These are phyloP conservation scores for Blastobotrys chiropterorum DNA, from an alignment of 805 yeast species.

Conservation along the genomic window DNA sequence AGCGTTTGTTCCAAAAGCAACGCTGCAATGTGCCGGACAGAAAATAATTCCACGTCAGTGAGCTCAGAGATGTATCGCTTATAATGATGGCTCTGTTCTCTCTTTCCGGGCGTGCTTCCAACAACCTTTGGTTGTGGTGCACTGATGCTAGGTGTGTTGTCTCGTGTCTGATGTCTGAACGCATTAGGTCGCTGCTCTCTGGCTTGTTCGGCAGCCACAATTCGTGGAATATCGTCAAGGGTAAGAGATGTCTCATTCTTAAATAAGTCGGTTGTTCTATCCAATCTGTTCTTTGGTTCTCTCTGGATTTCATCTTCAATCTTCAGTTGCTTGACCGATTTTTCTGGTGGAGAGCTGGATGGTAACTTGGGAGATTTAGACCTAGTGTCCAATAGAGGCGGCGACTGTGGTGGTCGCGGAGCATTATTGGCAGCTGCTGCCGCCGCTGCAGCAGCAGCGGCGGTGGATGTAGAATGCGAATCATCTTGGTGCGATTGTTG, in stretches of 20 bases:
- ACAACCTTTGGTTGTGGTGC: slow-evolving; percentile 13
- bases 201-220: slow-evolving; percentile 96
- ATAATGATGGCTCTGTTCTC: slow-evolving; percentile 1
- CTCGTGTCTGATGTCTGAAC: slow-evolving; percentile 63
- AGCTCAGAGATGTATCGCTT: slow-evolving; percentile 33
- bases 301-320: slow-evolving; percentile 14
- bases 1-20: slow-evolving; percentile 38
- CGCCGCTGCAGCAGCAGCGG: slow-evolving; percentile 1
- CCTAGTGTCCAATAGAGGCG: slow-evolving; percentile 8
- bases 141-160: slow-evolving; percentile 14
- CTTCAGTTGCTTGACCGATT: slow-evolving; percentile 9
- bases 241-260: slow-evolving; percentile 81
- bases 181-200: slow-evolving; percentile 91
- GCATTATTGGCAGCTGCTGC: slow-evolving; percentile 1
- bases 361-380: slow-evolving; percentile 2
- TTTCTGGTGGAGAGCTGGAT: background rate
- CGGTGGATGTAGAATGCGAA: background rate
- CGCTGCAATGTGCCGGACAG: slow-evolving; percentile 52
- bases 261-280: slow-evolving; percentile 62
- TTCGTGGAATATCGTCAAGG: slow-evolving; percentile 92
- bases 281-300: slow-evolving; percentile 30
- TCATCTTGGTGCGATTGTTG: background rate
- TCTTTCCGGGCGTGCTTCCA: background rate
- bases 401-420: slow-evolving; percentile 5
- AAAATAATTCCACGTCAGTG: slow-evolving; percentile 47